Evolutionary conservation across 2,329 filamentous ascomycete genomes (phyloP), one percentile per base, ranked within the genome.

Genomic region (Colletotrichum orbiculare): DNA sequence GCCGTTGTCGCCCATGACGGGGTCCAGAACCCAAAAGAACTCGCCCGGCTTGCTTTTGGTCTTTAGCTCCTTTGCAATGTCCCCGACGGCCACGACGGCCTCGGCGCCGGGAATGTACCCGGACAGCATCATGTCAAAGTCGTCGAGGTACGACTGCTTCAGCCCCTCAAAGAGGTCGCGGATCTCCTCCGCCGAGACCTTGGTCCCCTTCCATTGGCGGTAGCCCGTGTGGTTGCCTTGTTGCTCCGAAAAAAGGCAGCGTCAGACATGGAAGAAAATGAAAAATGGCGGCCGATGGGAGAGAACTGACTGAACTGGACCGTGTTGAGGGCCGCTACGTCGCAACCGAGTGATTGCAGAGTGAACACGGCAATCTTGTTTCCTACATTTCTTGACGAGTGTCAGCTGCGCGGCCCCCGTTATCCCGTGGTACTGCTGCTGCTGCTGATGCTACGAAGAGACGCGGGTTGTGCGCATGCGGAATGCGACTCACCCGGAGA

Each of bases 1-100:
- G 54, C 94, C 96, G 73, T 97, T 94, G 75, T 99, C 96, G 37
- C 96, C 96, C 96, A 99, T 99, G 52, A 99, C 96, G 0, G 96
- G 96, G 76, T 99, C 96, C 34, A 99, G 85, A 3, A 97, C 93
- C 95, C 95, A 98, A 79, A 98, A 98, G 81, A 98, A 97, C 49
- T 85, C 88, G 0, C 93, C 92, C 0, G 91, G 89, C 38, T 69
- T 68, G 6, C 52, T 47, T 71, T 89, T 90, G 57, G 85, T 81
- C 75, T 91, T 91, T 66, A 97, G 84, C 71, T 97, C 93, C 69
- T 89, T 85, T 11, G 88, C 96, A 69, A 99, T 97, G 60, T 85
- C 83, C 8, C 95, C 96, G 1, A 98, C 92, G 8, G 92, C 90
- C 71, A 92, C 86, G 42, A 99, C 92, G 1, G 91, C 91, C 8